Evolutionary conservation across 306 rosid species (phyloP).

Genomic region (Urtica urens): DNA sequence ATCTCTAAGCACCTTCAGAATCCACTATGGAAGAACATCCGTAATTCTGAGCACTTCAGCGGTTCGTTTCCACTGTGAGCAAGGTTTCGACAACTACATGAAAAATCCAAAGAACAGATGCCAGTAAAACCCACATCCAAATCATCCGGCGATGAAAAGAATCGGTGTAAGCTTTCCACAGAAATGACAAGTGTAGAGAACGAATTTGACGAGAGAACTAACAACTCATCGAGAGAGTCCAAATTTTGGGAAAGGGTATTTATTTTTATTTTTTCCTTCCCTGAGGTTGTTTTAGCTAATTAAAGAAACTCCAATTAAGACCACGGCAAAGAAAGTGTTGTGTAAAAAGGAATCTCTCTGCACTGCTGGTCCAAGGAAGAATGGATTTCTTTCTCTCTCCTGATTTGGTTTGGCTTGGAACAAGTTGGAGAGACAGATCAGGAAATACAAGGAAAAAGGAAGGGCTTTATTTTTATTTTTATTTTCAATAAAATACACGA

Average conservation of each 20-base stretch:
- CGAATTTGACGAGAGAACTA: background rate
- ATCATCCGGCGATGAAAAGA: slow-evolving; percentile 14
- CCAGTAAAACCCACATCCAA: slow-evolving; percentile 12
- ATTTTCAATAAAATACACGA: no score
- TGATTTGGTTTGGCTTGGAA: background rate
- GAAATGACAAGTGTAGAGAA: slow-evolving; percentile 20
- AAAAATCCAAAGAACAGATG: no score
- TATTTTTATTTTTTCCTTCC: slow-evolving; percentile 2
- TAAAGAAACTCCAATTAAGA: slow-evolving; percentile 24
- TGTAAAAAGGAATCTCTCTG: slow-evolving; percentile 20
- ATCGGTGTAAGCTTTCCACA: slow-evolving; percentile 23
- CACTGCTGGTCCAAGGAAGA: slow-evolving; percentile 37
- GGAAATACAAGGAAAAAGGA: slow-evolving; percentile 21
- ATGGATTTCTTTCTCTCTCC: slow-evolving; percentile 21
- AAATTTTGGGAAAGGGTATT: slow-evolving; percentile 9
- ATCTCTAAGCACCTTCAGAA: slow-evolving; percentile 7
- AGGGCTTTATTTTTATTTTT: background rate
- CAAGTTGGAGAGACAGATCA: slow-evolving; percentile 30
- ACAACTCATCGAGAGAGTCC: slow-evolving; percentile 16
- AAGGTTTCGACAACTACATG: slow-evolving; percentile 6
- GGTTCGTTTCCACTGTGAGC: slow-evolving; percentile 15
- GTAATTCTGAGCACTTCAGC: slow-evolving; percentile 7
- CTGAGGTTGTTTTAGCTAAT: background rate
- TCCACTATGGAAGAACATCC: background rate
- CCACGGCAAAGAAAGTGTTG: slow-evolving; percentile 13